These are phyloP conservation scores for Boletus fagicola DNA, from an alignment of 768 basidiomycete genomes.

Conservation along the genomic window DNA sequence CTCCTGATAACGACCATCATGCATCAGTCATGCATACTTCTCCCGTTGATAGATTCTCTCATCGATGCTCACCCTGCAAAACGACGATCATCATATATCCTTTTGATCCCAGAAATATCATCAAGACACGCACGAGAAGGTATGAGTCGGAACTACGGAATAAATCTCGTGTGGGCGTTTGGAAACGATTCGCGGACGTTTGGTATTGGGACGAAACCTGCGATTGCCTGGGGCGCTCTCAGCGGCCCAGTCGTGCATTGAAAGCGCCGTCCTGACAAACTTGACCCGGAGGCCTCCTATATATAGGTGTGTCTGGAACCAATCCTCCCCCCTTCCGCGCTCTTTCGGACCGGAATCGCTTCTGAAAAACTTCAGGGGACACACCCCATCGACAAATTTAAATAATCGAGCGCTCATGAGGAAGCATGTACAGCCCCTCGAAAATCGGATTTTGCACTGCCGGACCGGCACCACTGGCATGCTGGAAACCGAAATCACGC, in stretches of 20 bases:
- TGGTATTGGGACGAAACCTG: background rate
- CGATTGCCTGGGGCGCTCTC: background rate
- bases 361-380: background rate
- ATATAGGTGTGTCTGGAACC: background rate
- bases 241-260: background rate
- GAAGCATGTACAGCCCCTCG: background rate
- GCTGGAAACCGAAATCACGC: background rate
- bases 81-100: background rate
- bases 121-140: background rate
- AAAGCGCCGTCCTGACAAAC: background rate
- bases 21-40: background rate
- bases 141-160: background rate
- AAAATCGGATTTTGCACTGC: background rate
- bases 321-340: too few relatives aligned
- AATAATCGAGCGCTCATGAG: background rate
- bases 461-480: background rate
- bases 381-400: background rate
- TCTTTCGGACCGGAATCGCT: background rate
- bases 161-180: background rate
- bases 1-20: slow-evolving; percentile 2
- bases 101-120: background rate
- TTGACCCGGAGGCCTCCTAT: background rate
- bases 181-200: slow-evolving; percentile 1
- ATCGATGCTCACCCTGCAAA: background rate
- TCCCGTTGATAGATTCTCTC: slow-evolving; percentile 2